Evolutionary conservation across 2,329 filamentous ascomycete species (phyloP).

Genomic region (Penicillium verrucosum): DNA sequence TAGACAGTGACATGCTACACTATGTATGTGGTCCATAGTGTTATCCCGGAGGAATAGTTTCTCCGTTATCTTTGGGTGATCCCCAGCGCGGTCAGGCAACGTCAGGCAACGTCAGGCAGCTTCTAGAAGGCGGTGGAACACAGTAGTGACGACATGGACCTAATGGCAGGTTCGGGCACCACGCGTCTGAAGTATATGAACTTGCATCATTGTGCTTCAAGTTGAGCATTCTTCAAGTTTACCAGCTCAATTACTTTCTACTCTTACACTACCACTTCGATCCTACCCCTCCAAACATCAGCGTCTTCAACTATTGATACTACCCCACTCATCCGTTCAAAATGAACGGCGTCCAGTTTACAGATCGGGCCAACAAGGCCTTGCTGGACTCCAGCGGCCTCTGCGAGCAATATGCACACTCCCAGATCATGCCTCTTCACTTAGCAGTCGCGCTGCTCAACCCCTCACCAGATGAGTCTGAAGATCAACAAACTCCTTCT

Average conservation of each 20-base stretch:
- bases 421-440: constrained; percentile 86
- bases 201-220: constrained; percentile 10
- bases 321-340: constrained; percentile 19
- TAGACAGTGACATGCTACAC: too few relatives aligned
- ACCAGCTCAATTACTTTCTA: not conserved
- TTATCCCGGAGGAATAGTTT: not conserved
- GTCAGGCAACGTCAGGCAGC: constrained; percentile 9
- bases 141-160: constrained; percentile 30
- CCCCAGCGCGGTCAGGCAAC: not conserved
- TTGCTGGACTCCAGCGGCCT: constrained; percentile 83
- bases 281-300: not conserved
- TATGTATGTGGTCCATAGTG: too few relatives aligned
- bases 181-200: constrained; percentile 21
- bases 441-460: constrained; percentile 62
- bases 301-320: not conserved
- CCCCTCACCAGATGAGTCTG: constrained; percentile 57
- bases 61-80: not conserved
- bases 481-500: constrained; percentile 65
- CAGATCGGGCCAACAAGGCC: constrained; percentile 85
- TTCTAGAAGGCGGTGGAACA: constrained; percentile 40
- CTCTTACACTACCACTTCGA: not conserved
- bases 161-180: constrained; percentile 14
- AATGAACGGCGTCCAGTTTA: constrained; percentile 65
- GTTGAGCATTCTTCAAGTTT: not conserved
- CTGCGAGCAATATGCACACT: constrained; percentile 85